Base-by-base conservation (phyloP, 345 rosid species). In the Ricinus communis region DNA sequence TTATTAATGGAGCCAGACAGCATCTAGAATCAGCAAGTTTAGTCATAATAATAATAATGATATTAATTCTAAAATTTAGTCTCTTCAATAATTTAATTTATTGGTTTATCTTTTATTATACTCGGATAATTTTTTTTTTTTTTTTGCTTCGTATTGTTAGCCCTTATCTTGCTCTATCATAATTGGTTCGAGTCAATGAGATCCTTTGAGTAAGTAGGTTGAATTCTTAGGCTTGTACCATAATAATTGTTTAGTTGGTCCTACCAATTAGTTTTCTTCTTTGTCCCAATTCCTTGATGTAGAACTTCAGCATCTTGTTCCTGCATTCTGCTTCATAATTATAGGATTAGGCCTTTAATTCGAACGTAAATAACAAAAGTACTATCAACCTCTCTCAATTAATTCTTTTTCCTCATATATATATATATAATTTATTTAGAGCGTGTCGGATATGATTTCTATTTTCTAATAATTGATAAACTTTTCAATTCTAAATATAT, bases 151-250 rank as follows among this genome's bases (percentile, higher is more conserved):
- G 11, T 13, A 8, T 47, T 47, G 51, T 0, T 5, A 47, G 51
- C 4, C 16, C 51, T 15, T 16, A 5, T 19, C 54, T 21, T 33
- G 30, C 14, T 22, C 10, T n/a, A n/a, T n/a, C n/a, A n/a, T n/a
- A n/a, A n/a, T n/a, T n/a, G n/a, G n/a, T n/a, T n/a, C n/a, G n/a
- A 1, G 64, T 67, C 60, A 53, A 67, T 16, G 62, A 67, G 62
- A 67, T 53, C 53, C n/a, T 30, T 69, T 69, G 63, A 45, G 45
- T 68, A 25, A 54, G 13, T 16, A 27, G n/a, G 55, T 69, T 30
- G 53, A 43, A 57, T 19, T 57, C 27, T 56, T 1, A 41, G 18
- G 9, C n/a, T 18, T 27, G 2, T 15, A 45, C 41, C 22, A 0
- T 45, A 46, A 38, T 21, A n/a, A n/a, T n/a, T n/a, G n/a, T 53